Base-by-base conservation (phyloP, 2,329 filamentous ascomycete genomes). In the Capronia epimyces region DNA sequence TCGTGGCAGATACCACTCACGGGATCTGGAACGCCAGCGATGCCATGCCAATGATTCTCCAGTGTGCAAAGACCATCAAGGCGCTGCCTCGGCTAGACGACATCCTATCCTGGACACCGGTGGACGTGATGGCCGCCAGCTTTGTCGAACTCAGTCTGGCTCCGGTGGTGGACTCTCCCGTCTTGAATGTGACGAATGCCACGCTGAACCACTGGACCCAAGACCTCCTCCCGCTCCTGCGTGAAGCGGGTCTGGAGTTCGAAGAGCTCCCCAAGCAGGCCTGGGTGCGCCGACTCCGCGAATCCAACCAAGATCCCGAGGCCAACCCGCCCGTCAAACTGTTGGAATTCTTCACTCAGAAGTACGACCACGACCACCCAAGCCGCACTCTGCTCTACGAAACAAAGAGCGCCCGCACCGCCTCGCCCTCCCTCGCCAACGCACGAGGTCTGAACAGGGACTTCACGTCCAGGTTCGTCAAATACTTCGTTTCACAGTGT, bases 121-220 rank as follows among this genome's bases (percentile, higher is more conserved):
- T 75, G 6, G 69, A 75, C 46, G 50, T 63, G 13, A 68, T 70
- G 1, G 71, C 71, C 0, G 48, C 25, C 15, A 27, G 52, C 7
- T 43, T 58, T 10, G 49, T 59, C 25, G 60, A 68, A 12, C 59
- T 65, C 15, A 57, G 60, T 13, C 61, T 65, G 22, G 64, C 60
- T 10, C 62, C 55, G 50, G 60, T 63, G 36, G 45, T 36, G 2
- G 31, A 34, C 12, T 52, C 63, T 3, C 47, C 37, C 5, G 69
- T 80, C 13, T 78, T 74, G 51, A 76, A 81, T 50, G 65, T 83
- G 7, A 67, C 76, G n/a, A 80, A 80, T 51, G 71, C 72, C 0
- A 63, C 57, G 5, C 64, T 65, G 1, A 75, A 80, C 55, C 66
- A 54, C 18, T 60, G 52, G 25, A 62, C 54, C 9, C 59, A 73